Evolutionary conservation across 2,329 filamentous ascomycete species (phyloP).

Genomic region (Exophiala phaeomuriformis): DNA sequence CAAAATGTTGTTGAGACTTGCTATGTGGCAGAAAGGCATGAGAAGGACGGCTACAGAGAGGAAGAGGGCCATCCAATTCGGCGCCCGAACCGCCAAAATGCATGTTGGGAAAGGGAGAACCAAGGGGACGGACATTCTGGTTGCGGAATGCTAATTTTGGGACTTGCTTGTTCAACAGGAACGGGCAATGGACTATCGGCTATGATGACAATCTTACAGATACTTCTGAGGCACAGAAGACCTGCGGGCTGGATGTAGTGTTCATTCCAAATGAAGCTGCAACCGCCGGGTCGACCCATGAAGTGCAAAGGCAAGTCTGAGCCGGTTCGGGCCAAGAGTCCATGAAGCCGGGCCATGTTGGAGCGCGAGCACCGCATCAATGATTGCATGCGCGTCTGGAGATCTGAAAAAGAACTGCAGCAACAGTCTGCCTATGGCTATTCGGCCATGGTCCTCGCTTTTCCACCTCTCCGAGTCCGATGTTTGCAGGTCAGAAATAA

Average conservation of each 20-base stretch:
- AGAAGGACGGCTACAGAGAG: slow-evolving; percentile 68
- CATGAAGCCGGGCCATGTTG: too few relatives aligned
- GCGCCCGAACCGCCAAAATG: slow-evolving; percentile 76
- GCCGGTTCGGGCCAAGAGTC: slow-evolving; percentile 3
- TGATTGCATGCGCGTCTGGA: too few relatives aligned
- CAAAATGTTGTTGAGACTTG: slow-evolving; percentile 70
- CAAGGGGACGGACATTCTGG: slow-evolving; percentile 58
- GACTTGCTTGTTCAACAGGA: neutral
- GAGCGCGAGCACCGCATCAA: too few relatives aligned
- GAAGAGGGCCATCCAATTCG: slow-evolving; percentile 87
- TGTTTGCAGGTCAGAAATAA: too few relatives aligned
- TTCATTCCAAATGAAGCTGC: slow-evolving; percentile 16
- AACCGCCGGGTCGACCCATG: slow-evolving; percentile 20
- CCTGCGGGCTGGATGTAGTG: slow-evolving; percentile 29
- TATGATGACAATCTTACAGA: slow-evolving; percentile 46
- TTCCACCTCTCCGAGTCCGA: too few relatives aligned
- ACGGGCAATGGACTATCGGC: slow-evolving; percentile 5
- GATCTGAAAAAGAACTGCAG: too few relatives aligned
- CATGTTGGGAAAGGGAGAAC: slow-evolving; percentile 48
- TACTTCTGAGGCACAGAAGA: slow-evolving; percentile 59
- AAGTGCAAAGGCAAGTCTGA: slow-evolving; percentile 31
- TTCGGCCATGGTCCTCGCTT: too few relatives aligned
- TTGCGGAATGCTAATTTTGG: slow-evolving; percentile 10
- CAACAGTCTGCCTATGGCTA: too few relatives aligned
- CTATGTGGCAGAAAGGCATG: slow-evolving; percentile 71